These are phyloP conservation scores for Colletotrichum costaricense DNA, from an alignment of 2,329 filamentous ascomycete species.

Conservation along the genomic window DNA sequence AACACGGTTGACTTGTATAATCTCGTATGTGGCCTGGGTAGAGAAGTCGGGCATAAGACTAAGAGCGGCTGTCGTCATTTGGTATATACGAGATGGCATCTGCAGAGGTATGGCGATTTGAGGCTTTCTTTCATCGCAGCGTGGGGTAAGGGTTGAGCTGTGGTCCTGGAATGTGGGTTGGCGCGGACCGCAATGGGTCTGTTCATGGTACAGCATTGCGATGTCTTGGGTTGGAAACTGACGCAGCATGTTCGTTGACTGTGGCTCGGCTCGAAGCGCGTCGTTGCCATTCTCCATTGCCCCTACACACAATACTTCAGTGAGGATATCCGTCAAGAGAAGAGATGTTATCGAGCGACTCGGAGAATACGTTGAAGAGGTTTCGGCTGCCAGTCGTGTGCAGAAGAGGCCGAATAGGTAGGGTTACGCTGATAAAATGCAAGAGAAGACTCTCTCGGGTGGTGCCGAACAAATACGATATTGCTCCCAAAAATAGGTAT, in stretches of 20 bases:
- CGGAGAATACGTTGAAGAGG: background rate
- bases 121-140: background rate
- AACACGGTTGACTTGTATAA: background rate
- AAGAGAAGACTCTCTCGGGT: background rate
- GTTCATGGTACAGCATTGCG: background rate
- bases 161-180: background rate
- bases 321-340: background rate
- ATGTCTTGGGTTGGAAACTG: constrained; percentile 1
- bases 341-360: no score
- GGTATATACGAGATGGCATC: background rate
- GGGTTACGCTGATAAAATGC: background rate
- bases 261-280: constrained; percentile 2
- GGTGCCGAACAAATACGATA: background rate
- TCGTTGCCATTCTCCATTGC: background rate
- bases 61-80: background rate
- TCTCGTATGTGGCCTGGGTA: background rate
- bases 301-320: background rate
- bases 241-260: background rate
- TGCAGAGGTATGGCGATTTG: background rate
- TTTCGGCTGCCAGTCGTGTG: background rate
- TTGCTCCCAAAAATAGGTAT: background rate
- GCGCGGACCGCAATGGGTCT: background rate
- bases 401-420: background rate
- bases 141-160: background rate
- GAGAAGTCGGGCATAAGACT: background rate